Percentiles rank a stretch among this genome's conserved stretches.
Conservation (phyloP, 1,284 basidiomycete species). For the Melanopsichium pennsylvanicum region DNA sequence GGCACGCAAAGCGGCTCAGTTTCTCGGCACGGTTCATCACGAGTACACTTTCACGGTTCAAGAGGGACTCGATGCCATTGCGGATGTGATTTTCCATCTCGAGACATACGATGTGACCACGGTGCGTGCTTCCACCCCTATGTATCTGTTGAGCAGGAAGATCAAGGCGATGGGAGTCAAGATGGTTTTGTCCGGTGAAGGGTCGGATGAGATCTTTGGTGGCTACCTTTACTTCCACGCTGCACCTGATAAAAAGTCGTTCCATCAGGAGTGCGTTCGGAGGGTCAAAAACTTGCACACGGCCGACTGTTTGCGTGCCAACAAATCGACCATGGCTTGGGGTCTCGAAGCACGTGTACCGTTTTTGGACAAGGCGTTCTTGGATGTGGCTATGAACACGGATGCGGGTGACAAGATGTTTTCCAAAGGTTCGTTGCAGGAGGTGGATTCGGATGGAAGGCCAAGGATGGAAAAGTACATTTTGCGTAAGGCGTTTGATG, state of each 20-base stretch:
- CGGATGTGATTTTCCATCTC: conserved; percentile 97
- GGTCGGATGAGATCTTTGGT: conserved; percentile 96
- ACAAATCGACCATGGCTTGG: conserved; percentile 99
- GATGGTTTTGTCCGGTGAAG: conserved; percentile 98
- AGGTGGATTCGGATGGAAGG: conserved; percentile 71
- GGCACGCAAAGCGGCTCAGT: conserved; percentile 91
- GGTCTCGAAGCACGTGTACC: conserved; percentile 98
- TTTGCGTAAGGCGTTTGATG: conserved; percentile 95
- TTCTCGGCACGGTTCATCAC: conserved; percentile 93
- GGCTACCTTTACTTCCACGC: conserved; percentile 99
- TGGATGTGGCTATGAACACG: conserved; percentile 91
- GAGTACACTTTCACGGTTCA: conserved; percentile 99
- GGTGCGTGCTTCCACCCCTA: conserved; percentile 94
- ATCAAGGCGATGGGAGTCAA: conserved; percentile 99
- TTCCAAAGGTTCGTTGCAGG: conserved; percentile 79
- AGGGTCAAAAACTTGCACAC: conserved; percentile 98
- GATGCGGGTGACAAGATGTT: conserved; percentile 91
- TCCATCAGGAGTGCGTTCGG: conserved; percentile 94
- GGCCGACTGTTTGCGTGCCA: conserved; percentile 94
- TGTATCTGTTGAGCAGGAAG: conserved; percentile 95
- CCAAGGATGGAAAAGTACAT: conserved; percentile 76
- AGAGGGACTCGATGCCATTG: conserved; percentile 95
- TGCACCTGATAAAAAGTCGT: conserved; percentile 84
- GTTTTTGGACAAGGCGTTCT: conserved; percentile 96
- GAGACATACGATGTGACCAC: conserved; percentile 99